Evolutionary conservation across 345 rosid genomes (phyloP).

Genomic region (Gossypium herbaceum): DNA sequence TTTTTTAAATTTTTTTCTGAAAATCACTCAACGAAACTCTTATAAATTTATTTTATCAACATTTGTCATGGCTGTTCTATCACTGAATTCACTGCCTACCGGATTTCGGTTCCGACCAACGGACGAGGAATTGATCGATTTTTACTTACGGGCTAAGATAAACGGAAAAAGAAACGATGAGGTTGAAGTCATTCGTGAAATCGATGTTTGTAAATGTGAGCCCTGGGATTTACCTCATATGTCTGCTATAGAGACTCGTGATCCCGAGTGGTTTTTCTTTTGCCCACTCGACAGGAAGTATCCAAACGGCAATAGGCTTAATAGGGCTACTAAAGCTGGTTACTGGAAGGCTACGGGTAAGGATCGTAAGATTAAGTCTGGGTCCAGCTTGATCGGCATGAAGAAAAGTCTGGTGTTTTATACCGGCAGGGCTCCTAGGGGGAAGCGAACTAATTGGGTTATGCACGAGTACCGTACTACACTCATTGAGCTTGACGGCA

Average conservation of each 20-base stretch:
- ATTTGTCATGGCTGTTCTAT: slow-evolving; percentile 15
- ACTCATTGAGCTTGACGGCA: slow-evolving; percentile 54
- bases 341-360: slow-evolving; percentile 97
- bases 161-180: slow-evolving; percentile 59
- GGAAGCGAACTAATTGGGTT: slow-evolving; percentile 74
- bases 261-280: slow-evolving; percentile 95
- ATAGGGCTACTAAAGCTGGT: slow-evolving; percentile 71
- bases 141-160: slow-evolving; percentile 68
- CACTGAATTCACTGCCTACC: slow-evolving; percentile 64
- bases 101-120: slow-evolving; percentile 95
- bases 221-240: slow-evolving; percentile 92
- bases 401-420: slow-evolving; percentile 92
- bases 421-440: slow-evolving; percentile 84
- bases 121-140: slow-evolving; percentile 68
- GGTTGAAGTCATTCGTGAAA: slow-evolving; percentile 61
- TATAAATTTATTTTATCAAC: neutral
- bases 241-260: slow-evolving; percentile 52
- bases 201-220: slow-evolving; percentile 89
- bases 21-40: neutral
- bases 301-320: slow-evolving; percentile 73
- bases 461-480: slow-evolving; percentile 89
- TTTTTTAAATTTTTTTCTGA: neutral
- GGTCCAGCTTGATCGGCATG: slow-evolving; percentile 56
- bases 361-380: slow-evolving; percentile 68
- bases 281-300: slow-evolving; percentile 89